These are phyloP conservation scores for Ustulina deusta DNA, from an alignment of 2,329 filamentous ascomycete genomes.

Conservation along the genomic window DNA sequence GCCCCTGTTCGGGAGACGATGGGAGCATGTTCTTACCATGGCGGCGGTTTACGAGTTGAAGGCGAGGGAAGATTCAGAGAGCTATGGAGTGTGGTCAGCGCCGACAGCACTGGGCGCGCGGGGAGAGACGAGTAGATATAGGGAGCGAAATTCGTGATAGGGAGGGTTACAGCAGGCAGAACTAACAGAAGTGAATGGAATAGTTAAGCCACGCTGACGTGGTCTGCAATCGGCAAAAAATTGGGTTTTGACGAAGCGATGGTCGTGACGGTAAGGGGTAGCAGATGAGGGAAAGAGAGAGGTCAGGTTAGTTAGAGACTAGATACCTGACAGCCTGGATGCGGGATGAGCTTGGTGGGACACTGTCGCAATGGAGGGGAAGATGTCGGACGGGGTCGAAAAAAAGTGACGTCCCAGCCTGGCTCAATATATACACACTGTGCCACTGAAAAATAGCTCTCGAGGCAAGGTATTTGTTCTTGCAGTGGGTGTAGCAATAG, in stretches of 20 bases:
- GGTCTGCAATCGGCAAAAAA: constrained; percentile 34
- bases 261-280: constrained; percentile 29
- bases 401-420: constrained; percentile 38
- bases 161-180: constrained; percentile 31
- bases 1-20: background rate
- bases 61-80: constrained; percentile 42
- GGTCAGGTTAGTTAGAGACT: constrained; percentile 36
- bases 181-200: constrained; percentile 39
- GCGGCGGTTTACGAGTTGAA: constrained; percentile 41
- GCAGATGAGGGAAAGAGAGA: constrained; percentile 42
- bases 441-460: constrained; percentile 2
- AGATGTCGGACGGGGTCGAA: constrained; percentile 42
- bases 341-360: constrained; percentile 46
- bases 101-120: constrained; percentile 36
- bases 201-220: constrained; percentile 35
- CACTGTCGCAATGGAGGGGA: constrained; percentile 51
- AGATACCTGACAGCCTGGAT: constrained; percentile 39
- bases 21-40: constrained; percentile 47
- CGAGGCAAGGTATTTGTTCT: too few species aligned
- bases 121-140: constrained; percentile 26
- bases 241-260: constrained; percentile 37
- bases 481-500: too few species aligned
- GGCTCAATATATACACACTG: constrained; percentile 22
- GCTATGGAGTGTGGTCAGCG: constrained; percentile 49
- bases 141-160: background rate